phyloP scores from a whole-genome alignment of 306 rosid species.

The Corylus avellana region DNA sequence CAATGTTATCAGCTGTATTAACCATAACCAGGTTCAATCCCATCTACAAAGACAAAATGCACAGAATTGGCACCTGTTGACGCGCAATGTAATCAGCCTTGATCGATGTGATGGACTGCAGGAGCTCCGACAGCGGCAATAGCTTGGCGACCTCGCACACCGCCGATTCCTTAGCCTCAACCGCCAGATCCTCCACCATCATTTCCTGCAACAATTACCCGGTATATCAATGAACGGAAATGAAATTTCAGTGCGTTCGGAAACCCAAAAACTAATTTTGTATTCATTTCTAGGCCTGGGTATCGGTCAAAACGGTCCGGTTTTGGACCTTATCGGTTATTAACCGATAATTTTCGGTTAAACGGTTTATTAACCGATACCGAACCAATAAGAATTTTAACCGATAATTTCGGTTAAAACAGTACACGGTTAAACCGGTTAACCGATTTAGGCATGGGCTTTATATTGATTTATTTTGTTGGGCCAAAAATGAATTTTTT shows the following conservation, averaged over 20 bases:
- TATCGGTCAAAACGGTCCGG: no score
- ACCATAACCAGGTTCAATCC: background rate
- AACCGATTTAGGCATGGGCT: no score
- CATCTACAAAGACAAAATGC: constrained; percentile 5
- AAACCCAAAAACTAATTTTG: background rate
- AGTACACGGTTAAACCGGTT: no score
- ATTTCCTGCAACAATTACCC: constrained; percentile 23
- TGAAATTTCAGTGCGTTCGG: background rate
- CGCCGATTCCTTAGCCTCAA: constrained; percentile 94
- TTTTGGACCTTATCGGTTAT: no score
- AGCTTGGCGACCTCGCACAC: constrained; percentile 97
- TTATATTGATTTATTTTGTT: no score
- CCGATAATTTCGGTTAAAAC: no score
- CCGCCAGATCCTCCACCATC: constrained; percentile 96
- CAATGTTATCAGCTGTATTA: background rate
- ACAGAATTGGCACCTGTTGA: constrained; percentile 66
- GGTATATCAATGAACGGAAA: background rate
- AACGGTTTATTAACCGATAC: no score
- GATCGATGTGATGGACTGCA: constrained; percentile 84
- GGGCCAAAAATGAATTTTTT: no score
- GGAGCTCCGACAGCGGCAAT: constrained; percentile 87
- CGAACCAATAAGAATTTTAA: no score
- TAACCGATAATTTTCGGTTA: no score
- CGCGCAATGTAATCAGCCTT: constrained; percentile 94
- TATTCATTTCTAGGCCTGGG: background rate